Evolutionary conservation across 2,329 filamentous ascomycete genomes (phyloP).

Genomic region (Hypoxylon sp.): DNA sequence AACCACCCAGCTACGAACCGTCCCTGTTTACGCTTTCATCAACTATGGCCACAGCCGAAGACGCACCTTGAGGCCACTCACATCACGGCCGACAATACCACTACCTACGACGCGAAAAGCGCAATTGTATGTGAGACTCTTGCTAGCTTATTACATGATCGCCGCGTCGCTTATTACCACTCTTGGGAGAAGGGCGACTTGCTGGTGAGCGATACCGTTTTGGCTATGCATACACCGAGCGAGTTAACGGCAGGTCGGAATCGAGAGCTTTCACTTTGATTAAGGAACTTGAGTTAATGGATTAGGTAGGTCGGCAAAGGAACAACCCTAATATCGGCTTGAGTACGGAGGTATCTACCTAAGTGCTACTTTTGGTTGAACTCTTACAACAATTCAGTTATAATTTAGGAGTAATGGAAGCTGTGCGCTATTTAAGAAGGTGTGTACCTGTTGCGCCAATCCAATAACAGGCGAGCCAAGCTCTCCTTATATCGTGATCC

Average conservation of each 20-base stretch:
- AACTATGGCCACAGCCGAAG: constrained; percentile 65
- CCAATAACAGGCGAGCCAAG: background rate
- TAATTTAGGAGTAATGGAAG: background rate
- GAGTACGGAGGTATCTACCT: background rate
- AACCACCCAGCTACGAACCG: constrained; percentile 59
- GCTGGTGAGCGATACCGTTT: constrained; percentile 64
- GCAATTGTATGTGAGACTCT: constrained; percentile 55
- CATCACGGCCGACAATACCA: constrained; percentile 57
- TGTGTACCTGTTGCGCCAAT: background rate
- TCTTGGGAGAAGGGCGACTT: constrained; percentile 68
- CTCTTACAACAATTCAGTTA: background rate
- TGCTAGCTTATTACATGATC: constrained; percentile 61
- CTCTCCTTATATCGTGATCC: background rate
- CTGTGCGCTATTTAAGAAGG: background rate
- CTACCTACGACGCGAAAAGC: constrained; percentile 33
- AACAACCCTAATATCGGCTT: background rate
- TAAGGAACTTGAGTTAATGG: constrained; percentile 41
- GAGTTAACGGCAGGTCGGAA: constrained; percentile 59
- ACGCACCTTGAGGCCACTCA: constrained; percentile 63
- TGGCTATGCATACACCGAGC: constrained; percentile 64
- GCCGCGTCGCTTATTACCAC: constrained; percentile 63
- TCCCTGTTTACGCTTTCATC: constrained; percentile 66
- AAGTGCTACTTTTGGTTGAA: too few relatives aligned
- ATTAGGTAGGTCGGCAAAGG: background rate
- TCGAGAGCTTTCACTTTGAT: constrained; percentile 64